Evolutionary conservation across 345 rosid species (phyloP).

Genomic region (Pugionium cornutum): DNA sequence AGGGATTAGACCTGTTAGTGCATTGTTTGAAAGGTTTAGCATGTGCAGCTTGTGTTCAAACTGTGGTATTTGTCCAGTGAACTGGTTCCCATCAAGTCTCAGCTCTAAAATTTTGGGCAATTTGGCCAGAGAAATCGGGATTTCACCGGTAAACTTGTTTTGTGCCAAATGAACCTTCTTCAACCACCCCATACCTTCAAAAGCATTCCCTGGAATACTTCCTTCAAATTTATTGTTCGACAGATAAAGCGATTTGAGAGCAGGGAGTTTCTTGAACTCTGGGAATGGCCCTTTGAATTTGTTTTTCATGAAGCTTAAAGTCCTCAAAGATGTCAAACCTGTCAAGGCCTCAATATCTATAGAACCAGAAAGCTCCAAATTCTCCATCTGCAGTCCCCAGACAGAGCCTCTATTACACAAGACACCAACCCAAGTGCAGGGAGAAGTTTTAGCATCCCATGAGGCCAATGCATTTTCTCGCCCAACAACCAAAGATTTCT

Average conservation of each 20-base stretch:
- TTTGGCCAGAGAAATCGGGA: constrained; percentile 58
- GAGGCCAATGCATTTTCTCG: constrained; percentile 33
- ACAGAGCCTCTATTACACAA: constrained; percentile 49
- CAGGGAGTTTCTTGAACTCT: constrained; percentile 48
- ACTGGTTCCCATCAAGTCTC: constrained; percentile 64
- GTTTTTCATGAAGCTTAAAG: constrained; percentile 69
- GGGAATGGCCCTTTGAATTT: constrained; percentile 61
- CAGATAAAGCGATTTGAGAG: constrained; percentile 57
- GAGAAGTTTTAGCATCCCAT: constrained; percentile 46
- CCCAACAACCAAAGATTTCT: constrained; percentile 49
- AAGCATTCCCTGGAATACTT: constrained; percentile 55
- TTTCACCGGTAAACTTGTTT: constrained; percentile 60
- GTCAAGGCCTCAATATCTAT: constrained; percentile 49
- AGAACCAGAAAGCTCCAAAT: constrained; percentile 60
- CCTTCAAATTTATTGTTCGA: constrained; percentile 70
- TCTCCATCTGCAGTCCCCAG: constrained; percentile 71
- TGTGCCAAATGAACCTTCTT: constrained; percentile 60
- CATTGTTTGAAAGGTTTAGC: constrained; percentile 63
- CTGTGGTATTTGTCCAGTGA: constrained; percentile 62
- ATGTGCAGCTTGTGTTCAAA: constrained; percentile 42
- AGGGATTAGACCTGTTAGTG: constrained; percentile 65
- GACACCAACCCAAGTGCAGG: constrained; percentile 79
- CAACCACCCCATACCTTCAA: constrained; percentile 57
- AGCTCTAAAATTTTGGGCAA: constrained; percentile 59
- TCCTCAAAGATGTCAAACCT: constrained; percentile 50